Percentiles rank a stretch among this genome's conserved stretches.
These are phyloP conservation scores for Parafenestella ontariensis DNA, from an alignment of 2,329 filamentous ascomycete genomes.

Conservation along the genomic window DNA sequence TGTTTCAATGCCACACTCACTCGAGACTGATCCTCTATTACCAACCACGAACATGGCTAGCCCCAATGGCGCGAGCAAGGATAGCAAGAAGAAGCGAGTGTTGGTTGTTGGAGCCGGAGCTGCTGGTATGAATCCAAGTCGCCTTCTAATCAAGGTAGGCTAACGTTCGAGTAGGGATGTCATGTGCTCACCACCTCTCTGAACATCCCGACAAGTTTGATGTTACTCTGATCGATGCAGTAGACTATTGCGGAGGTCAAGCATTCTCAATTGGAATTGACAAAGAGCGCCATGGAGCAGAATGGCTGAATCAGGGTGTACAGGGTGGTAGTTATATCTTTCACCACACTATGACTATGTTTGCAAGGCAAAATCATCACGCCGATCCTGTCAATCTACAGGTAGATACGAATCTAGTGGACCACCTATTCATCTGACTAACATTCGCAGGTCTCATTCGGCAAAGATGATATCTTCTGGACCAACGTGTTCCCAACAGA, in stretches of 20 bases:
- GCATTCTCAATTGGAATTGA: conserved; percentile 66
- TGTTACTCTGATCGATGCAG: conserved; percentile 54
- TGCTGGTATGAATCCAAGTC: conserved; percentile 37
- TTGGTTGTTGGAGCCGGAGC: conserved; percentile 51
- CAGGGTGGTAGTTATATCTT: conserved; percentile 71
- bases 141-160: background rate
- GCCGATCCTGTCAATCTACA: conserved; percentile 67
- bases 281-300: conserved; percentile 63
- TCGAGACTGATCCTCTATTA: conserved; percentile 39
- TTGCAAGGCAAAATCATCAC: conserved; percentile 62
- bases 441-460: conserved; percentile 61
- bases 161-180: conserved; percentile 57
- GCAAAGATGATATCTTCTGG: conserved; percentile 70
- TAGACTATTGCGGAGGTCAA: conserved; percentile 66
- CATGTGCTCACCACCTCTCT: conserved; percentile 70
- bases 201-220: conserved; percentile 71
- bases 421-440: background rate
- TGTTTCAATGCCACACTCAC: conserved; percentile 25
- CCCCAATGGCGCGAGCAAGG: conserved; percentile 28
- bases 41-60: conserved; percentile 43
- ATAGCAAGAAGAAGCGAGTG: conserved; percentile 43
- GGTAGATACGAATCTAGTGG: conserved; percentile 30
- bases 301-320: conserved; percentile 68
- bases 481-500: conserved; percentile 69
- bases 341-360: conserved; percentile 72